phyloP scores from a whole-genome alignment of 371 early-diverging fungal genomes.

The Phascolomyces articulosus region DNA sequence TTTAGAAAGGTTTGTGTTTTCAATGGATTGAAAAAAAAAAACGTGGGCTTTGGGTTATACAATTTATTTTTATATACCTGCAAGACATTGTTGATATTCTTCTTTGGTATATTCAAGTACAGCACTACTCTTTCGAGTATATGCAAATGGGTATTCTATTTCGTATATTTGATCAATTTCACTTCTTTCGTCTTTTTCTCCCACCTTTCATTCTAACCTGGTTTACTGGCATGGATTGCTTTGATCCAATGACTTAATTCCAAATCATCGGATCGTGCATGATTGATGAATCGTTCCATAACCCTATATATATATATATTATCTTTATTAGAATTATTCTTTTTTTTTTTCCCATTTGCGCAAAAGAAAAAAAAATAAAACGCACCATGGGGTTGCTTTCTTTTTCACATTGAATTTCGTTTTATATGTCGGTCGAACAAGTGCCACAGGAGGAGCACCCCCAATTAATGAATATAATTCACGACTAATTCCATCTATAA shows the following conservation, averaged over 20 bases:
- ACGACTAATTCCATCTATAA: slow-evolving; percentile 68
- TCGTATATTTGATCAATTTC: background rate
- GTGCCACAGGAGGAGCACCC: slow-evolving; percentile 67
- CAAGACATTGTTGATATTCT: slow-evolving; percentile 67
- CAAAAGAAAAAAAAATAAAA: slow-evolving; percentile 11
- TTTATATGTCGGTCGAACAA: slow-evolving; percentile 65
- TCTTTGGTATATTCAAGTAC: slow-evolving; percentile 67
- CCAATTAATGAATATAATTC: slow-evolving; percentile 75
- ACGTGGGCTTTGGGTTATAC: too few species aligned
- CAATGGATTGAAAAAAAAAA: too few species aligned
- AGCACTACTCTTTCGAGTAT: slow-evolving; percentile 62
- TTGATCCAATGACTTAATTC: slow-evolving; percentile 79
- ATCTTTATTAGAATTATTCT: background rate
- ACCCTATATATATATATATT: slow-evolving; percentile 51
- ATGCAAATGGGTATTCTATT: slow-evolving; percentile 66
- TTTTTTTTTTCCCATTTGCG: background rate
- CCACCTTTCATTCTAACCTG: slow-evolving; percentile 11
- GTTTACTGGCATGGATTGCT: slow-evolving; percentile 49
- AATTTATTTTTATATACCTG: slow-evolving; percentile 24
- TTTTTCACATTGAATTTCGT: slow-evolving; percentile 71
- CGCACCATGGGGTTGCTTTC: slow-evolving; percentile 63
- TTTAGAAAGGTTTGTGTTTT: too few species aligned
- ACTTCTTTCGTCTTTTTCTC: background rate
- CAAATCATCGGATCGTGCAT: slow-evolving; percentile 76
- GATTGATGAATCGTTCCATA: slow-evolving; percentile 71